Percentiles rank a stretch among this genome's conserved stretches.
Evolutionary conservation across 2,329 filamentous ascomycete genomes (phyloP).

Genomic region (Pestalotiopsis sp.): DNA sequence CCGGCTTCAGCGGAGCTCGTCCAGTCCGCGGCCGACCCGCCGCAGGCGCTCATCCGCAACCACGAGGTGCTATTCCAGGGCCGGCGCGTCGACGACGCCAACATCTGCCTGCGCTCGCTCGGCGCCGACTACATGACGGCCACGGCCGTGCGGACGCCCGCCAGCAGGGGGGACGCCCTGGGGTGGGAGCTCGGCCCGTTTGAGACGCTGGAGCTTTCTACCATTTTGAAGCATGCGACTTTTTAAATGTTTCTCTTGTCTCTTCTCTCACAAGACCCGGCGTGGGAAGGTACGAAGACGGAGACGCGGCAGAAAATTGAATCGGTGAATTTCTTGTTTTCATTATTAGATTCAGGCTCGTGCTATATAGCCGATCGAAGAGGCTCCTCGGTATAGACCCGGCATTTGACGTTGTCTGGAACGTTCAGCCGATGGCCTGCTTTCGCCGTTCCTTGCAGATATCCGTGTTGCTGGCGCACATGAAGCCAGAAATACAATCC

Average conservation of each 20-base stretch:
- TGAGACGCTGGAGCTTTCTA: constrained; percentile 44
- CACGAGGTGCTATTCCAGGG: constrained; percentile 44
- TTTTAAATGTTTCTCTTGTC: neutral
- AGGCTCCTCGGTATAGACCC: neutral
- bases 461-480: neutral
- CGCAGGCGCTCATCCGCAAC: constrained; percentile 31
- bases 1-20: constrained; percentile 16
- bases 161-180: constrained; percentile 38
- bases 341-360: no score
- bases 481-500: neutral
- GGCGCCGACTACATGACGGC: constrained; percentile 57
- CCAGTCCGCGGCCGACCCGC: constrained; percentile 36
- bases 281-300: neutral
- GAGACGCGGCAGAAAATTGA: neutral
- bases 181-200: constrained; percentile 44
- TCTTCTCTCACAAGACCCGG: neutral
- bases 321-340: no score
- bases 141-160: constrained; percentile 49
- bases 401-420: neutral
- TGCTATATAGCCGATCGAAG: neutral
- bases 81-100: constrained; percentile 40
- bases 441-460: neutral
- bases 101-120: constrained; percentile 45
- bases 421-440: neutral
- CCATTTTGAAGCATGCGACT: constrained; percentile 44